A percentile compares a stretch with the other conserved stretches of the same genome.
Conservation (phyloP, 2,329 filamentous ascomycete species). For the Samsoniella hepiali region DNA sequence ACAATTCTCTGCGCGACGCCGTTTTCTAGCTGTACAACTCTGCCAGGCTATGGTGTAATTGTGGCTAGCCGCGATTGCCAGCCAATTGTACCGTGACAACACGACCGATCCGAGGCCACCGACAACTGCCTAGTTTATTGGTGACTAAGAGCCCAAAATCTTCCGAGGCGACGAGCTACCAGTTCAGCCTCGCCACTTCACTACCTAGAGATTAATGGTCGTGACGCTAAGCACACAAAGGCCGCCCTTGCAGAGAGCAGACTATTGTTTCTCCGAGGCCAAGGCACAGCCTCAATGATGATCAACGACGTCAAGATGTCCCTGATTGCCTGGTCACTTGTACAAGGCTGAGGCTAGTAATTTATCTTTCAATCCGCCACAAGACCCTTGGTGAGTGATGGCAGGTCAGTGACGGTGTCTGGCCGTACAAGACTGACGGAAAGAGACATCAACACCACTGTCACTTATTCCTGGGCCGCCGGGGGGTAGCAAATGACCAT, state of each 20-base stretch:
- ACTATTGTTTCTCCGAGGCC: not conserved
- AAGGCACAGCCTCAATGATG: not conserved
- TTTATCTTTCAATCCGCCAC: not conserved
- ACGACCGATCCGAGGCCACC: not conserved
- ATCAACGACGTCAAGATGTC: not conserved
- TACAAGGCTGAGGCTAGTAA: not conserved
- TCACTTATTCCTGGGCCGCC: no score
- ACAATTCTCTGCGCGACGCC: no score
- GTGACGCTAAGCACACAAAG: not conserved
- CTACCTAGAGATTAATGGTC: not conserved
- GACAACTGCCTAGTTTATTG: not conserved
- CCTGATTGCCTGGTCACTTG: not conserved
- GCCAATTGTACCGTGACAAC: not conserved
- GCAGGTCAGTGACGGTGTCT: not conserved
- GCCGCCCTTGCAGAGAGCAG: not conserved
- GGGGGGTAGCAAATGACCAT: no score
- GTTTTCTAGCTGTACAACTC: not conserved
- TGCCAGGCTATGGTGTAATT: not conserved
- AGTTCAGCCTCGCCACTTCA: conserved; percentile 1
- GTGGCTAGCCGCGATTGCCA: not conserved
- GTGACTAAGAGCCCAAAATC: not conserved
- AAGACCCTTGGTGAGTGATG: not conserved
- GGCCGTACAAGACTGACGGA: no score
- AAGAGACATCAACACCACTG: no score
- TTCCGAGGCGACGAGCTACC: not conserved